Evolutionary conservation across 805 yeast species (phyloP).

Genomic region (Wickerhamiella musiphila): DNA sequence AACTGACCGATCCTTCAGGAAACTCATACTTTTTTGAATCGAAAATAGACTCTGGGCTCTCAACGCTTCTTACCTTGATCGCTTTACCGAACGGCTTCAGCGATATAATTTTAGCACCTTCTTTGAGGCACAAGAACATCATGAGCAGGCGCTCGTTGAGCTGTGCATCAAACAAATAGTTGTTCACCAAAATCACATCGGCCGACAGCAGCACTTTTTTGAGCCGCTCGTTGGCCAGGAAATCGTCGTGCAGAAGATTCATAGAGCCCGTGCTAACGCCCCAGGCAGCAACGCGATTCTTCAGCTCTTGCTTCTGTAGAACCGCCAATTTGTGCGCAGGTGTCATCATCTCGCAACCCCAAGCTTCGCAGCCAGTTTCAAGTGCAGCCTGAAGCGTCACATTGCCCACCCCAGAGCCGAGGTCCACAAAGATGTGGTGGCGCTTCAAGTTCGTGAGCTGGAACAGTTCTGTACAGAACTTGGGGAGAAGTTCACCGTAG

Average conservation of each 20-base stretch:
- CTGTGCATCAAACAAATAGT: conserved; percentile 65
- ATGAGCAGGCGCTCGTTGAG: conserved; percentile 52
- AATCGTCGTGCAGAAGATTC: conserved; percentile 49
- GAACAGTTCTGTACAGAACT: conserved; percentile 51
- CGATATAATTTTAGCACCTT: conserved; percentile 66
- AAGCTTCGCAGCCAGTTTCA: conserved; percentile 68
- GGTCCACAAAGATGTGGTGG: conserved; percentile 52
- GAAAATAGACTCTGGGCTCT: conserved; percentile 23
- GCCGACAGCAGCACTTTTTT: conserved; percentile 36
- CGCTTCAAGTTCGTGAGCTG: conserved; percentile 37
- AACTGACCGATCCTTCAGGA: conserved; percentile 59
- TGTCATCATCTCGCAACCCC: conserved; percentile 82
- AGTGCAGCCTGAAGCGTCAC: conserved; percentile 79
- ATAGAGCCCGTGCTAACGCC: conserved; percentile 47
- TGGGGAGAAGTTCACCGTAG: conserved; percentile 79
- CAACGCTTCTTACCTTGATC: conserved; percentile 31
- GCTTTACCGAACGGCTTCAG: conserved; percentile 61
- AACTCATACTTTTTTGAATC: conserved; percentile 46
- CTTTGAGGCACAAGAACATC: conserved; percentile 42
- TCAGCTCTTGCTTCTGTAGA: conserved; percentile 40
- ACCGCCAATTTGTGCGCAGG: conserved; percentile 57
- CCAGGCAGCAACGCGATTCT: conserved; percentile 37
- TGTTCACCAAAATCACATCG: conserved; percentile 63
- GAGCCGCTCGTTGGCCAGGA: conserved; percentile 48
- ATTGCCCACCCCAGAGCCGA: conserved; percentile 92